Base-by-base conservation (phyloP, 2,329 filamentous ascomycete species). In the Nothophaeocryptopus gaeumannii region DNA sequence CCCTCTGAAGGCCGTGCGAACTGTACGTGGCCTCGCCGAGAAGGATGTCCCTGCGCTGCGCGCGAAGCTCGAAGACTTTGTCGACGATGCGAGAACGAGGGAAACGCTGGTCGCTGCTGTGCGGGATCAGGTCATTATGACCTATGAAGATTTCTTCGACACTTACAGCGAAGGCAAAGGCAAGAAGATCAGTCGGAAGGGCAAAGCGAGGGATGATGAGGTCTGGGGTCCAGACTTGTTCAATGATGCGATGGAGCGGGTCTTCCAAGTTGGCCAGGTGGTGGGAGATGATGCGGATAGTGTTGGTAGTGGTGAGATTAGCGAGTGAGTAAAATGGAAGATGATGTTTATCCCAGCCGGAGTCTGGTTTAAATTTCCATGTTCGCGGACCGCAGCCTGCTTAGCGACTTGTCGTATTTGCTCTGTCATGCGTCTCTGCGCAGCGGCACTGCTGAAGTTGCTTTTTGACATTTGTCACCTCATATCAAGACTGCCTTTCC, bases 41-140 rank as follows among this genome's bases (percentile, higher is more conserved):
- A 78, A 77, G 46, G 79, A 85, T 56, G 78, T 81, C 0, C 76
- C 75, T 0, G 71, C 74, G 26, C 65, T 86, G 8, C 72, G 83
- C 2, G 68, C 68, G 13, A 79, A 82, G 50, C 62, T 86, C 15
- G 77, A 79, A 45, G 80, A 80, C 51, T 86, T 84, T 62, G 72
- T 86, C n/a, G 78, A 81, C 15, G 83, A 86, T 62, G 68, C 71
- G n/a, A 73, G 83, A 20, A 85, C 82, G 50, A 76, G 79, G 49
- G 83, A 86, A 64, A 86, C 83, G 29, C 73, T 86, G 8, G 80
- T 85, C 4, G 80, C 78, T 11, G 83, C 83, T 2, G 82, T 86
- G 16, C 77, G 84, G 65, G 83, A 85, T 61, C 78, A 78, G 54
- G 79, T 84, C 11, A 74, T 82, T 12, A 75, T 80, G 62, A 74